Conservation (phyloP, 495 filamentous ascomycete species). For the Penicillium daleae region DNA sequence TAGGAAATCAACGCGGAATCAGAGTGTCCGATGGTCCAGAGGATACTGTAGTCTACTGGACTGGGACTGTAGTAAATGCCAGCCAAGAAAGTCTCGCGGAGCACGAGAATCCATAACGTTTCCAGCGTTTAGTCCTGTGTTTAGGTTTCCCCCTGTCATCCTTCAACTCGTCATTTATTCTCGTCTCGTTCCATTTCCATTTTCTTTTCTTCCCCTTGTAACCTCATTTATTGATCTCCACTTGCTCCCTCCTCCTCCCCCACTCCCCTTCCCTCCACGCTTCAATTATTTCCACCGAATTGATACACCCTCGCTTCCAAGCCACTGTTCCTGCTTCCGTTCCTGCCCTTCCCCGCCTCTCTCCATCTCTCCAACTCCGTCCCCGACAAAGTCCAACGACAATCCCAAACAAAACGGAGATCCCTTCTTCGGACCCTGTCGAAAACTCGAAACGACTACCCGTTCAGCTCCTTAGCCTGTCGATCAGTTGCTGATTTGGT, state of each 20-base stretch:
- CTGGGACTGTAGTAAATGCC: too few species aligned
- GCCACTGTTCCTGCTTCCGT: background rate
- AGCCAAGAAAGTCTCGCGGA: too few species aligned
- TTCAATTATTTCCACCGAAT: constrained; percentile 17
- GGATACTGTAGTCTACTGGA: too few species aligned
- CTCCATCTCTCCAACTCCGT: background rate
- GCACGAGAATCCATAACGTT: too few species aligned
- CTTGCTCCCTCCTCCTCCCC: too few species aligned
- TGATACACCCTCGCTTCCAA: constrained; percentile 19
- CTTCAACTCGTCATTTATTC: background rate
- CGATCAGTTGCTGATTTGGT: constrained; percentile 30
- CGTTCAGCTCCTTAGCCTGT: constrained; percentile 13
- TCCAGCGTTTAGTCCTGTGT: too few species aligned
- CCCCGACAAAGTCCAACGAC: background rate
- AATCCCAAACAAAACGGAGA: background rate
- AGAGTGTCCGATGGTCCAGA: too few species aligned
- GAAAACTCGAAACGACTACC: too few species aligned
- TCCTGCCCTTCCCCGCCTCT: constrained; percentile 9
- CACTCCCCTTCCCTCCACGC: constrained; percentile 15
- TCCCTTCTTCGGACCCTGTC: constrained; percentile 21
- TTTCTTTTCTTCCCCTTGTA: background rate
- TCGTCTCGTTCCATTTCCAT: background rate
- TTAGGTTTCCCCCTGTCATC: background rate
- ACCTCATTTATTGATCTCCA: too few species aligned
- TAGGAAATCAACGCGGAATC: too few species aligned